Evolutionary conservation across 2,329 filamentous ascomycete genomes (phyloP), one percentile per base, ranked within the genome.

Genomic region (Calonectria hongkongensis): DNA sequence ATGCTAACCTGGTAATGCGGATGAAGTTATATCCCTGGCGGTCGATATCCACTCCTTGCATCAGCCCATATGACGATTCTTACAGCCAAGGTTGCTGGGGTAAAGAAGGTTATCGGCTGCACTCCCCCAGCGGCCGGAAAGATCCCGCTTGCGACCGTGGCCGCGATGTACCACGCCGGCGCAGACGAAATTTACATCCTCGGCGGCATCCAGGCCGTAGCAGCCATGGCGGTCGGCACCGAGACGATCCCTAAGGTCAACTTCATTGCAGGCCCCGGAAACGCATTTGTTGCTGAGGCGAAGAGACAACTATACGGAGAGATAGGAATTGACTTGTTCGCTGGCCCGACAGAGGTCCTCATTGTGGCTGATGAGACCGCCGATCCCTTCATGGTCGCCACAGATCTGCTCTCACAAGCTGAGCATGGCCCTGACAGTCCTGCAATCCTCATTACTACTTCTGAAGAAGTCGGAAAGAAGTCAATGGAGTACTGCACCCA

Each of bases 41-140:
- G 71, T 2, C 66, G 71, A 54, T 72, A 75, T 41, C 60, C 73
- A 21, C 62, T 75, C 25, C 60, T 75, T 2, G 73, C 73, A 5
- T 75, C 73, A 5, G 71, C 73, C 1, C 73, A 75, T 43, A 75
- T 75, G 73, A 75, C 73, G 3, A 75, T 75, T 58, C 30, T 73
- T 15, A 75, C 73, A 4, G 73, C 73, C n/a, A 75, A 75, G 47
- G 71, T 64, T 13, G 73, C 73, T 15, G 73, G 71, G 45, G 71
- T 73, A 4, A 54, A n/a, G 16, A 66, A 71, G 25, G 68, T 75
- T 43, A 50, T 75, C 12, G 71, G 48, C n/a, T 75, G 73, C 68
- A 75, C 73, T 16, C 73, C 73, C 21, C 73, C 73, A 3, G 48
- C 54, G 2, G 25, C 25, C 8, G 73, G 73, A 43, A 60, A 73